phyloP scores from a whole-genome alignment of 129 eudicot genomes.

The Flaveria trinervia region DNA sequence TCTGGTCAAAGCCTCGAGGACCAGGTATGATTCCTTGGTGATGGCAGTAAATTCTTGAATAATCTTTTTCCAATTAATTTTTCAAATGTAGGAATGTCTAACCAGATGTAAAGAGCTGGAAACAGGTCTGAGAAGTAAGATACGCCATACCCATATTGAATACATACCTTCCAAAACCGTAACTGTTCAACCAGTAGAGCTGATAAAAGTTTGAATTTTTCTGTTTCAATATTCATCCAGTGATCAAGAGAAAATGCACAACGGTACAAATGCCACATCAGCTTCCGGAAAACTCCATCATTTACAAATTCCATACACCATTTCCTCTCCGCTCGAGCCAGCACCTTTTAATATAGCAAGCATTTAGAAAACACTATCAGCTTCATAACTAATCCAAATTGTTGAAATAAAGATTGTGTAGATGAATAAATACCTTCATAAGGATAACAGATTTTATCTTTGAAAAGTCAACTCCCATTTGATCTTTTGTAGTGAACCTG shows the following conservation, averaged over 20 bases:
- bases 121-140: constrained; percentile 68
- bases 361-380: constrained; percentile 11
- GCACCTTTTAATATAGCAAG: constrained; percentile 54
- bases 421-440: constrained; percentile 58
- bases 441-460: constrained; percentile 83
- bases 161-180: constrained; percentile 82
- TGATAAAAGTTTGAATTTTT: constrained; percentile 66
- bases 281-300: constrained; percentile 56
- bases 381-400: not conserved
- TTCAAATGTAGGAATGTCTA: constrained; percentile 64
- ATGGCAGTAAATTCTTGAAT: constrained; percentile 62
- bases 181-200: constrained; percentile 75
- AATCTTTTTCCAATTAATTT: constrained; percentile 50
- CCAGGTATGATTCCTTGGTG: constrained; percentile 71
- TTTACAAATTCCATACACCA: constrained; percentile 53
- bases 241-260: constrained; percentile 56
- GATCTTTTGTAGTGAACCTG: constrained; percentile 61
- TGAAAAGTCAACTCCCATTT: constrained; percentile 45
- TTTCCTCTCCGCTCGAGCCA: constrained; percentile 65
- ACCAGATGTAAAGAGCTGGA: constrained; percentile 75
- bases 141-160: constrained; percentile 56
- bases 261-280: constrained; percentile 74
- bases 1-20: constrained; percentile 58
- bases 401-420: constrained; percentile 13
- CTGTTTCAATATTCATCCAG: constrained; percentile 62